phyloP scores from a whole-genome alignment of 2,329 filamentous ascomycete genomes.

The Diatrype stigma region DNA sequence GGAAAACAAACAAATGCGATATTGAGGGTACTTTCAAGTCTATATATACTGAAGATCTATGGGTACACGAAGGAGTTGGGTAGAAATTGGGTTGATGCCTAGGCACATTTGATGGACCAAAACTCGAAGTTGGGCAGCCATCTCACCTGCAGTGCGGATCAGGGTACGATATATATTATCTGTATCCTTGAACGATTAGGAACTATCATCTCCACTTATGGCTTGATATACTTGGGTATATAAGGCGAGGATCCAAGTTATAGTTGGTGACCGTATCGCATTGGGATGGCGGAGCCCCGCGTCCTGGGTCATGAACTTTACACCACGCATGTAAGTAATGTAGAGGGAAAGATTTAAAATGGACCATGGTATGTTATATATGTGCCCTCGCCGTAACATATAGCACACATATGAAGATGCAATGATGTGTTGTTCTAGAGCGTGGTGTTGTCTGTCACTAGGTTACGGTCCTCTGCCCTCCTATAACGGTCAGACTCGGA shows the following conservation, averaged over 20 bases:
- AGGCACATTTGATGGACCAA: neutral
- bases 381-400: too few species aligned
- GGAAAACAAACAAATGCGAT: neutral
- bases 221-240: too few species aligned
- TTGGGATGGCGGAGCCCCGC: too few species aligned
- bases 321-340: too few species aligned
- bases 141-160: neutral
- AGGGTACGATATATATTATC: neutral
- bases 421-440: neutral
- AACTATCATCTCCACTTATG: too few species aligned
- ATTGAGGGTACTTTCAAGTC: neutral
- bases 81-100: neutral
- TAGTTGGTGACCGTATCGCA: too few species aligned
- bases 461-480: neutral
- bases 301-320: too few species aligned
- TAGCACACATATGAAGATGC: neutral
- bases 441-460: neutral
- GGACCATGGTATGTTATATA: too few species aligned
- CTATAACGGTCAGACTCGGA: neutral
- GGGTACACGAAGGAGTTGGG: neutral
- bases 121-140: neutral
- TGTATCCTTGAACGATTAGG: too few species aligned
- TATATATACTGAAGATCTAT: neutral
- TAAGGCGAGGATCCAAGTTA: too few species aligned
- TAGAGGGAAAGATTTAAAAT: too few species aligned